phyloP scores from a whole-genome alignment of 768 basidiomycete species.

The Phaffia australis region DNA sequence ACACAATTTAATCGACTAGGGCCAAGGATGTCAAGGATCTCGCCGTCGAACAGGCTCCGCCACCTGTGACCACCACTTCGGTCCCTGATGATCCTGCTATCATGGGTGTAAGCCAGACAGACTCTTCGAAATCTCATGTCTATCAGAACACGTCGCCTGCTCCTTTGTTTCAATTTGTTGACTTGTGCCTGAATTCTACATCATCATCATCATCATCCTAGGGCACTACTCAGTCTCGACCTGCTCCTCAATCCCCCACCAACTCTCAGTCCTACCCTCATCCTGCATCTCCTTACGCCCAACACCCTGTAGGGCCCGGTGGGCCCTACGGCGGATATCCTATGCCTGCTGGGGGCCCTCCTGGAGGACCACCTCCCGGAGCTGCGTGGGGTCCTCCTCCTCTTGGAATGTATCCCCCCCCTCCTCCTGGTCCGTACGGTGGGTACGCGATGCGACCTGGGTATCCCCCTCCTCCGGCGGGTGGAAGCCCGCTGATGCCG shows the following conservation, averaged over 20 bases:
- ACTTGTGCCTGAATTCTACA: neutral
- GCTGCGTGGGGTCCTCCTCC: slow-evolving; percentile 20
- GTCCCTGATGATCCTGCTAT: slow-evolving; percentile 31
- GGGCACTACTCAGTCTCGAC: slow-evolving; percentile 14
- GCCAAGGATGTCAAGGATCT: slow-evolving; percentile 37
- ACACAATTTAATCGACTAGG: slow-evolving; percentile 31
- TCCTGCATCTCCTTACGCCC: slow-evolving; percentile 14
- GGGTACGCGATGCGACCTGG: slow-evolving; percentile 11
- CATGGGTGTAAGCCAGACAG: slow-evolving; percentile 27
- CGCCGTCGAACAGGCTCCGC: slow-evolving; percentile 30
- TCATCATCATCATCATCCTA: neutral
- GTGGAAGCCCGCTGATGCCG: neutral
- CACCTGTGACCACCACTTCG: slow-evolving; percentile 20
- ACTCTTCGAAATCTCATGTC: neutral
- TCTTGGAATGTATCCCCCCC: slow-evolving; percentile 15
- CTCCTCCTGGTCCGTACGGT: slow-evolving; percentile 9
- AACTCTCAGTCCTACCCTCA: slow-evolving; percentile 17
- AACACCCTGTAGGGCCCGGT: slow-evolving; percentile 2
- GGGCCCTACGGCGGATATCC: neutral
- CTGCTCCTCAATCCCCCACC: slow-evolving; percentile 5
- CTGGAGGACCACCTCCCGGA: slow-evolving; percentile 15
- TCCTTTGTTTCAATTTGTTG: neutral
- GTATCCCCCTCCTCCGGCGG: slow-evolving; percentile 6
- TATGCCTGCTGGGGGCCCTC: slow-evolving; percentile 13
- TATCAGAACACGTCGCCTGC: neutral